Percentiles rank a stretch among this genome's conserved stretches.
Conservation (phyloP, 176 grass and related monocot species). For the Ananas comosus region DNA sequence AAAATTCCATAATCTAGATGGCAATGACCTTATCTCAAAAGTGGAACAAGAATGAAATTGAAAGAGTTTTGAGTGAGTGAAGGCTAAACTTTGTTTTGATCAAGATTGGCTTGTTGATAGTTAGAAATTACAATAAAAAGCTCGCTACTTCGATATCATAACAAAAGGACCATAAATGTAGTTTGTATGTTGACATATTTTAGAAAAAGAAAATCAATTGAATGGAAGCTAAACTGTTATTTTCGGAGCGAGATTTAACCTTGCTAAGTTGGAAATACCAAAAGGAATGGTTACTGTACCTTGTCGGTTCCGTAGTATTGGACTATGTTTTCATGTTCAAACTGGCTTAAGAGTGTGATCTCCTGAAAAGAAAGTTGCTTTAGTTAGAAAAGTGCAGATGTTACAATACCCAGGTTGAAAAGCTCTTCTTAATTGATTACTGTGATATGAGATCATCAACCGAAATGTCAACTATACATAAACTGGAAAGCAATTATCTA, state of each 20-base stretch:
- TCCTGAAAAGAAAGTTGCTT: slow-evolving; percentile 40
- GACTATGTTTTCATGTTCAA: slow-evolving; percentile 94
- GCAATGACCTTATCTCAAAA: neutral
- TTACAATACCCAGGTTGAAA: neutral
- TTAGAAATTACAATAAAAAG: neutral
- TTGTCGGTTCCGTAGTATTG: slow-evolving; percentile 83
- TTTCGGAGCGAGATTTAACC: neutral
- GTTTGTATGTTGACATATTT: neutral
- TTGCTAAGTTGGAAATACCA: neutral
- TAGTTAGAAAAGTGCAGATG: neutral
- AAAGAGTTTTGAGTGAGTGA: neutral
- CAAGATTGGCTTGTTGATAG: neutral
- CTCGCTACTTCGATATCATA: neutral
- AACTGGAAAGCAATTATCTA: neutral
- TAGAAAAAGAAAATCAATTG: too few species aligned
- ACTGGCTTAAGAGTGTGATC: slow-evolving; percentile 71
- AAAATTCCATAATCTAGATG: neutral
- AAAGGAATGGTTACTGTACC: slow-evolving; percentile 23
- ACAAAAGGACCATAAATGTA: neutral
- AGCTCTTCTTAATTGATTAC: neutral
- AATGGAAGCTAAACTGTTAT: neutral
- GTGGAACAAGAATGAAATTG: neutral
- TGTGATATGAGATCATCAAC: neutral
- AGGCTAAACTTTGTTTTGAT: neutral
- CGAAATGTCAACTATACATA: neutral